Conservation (phyloP, 202 grass and related monocot genomes). For the Zizania palustris region DNA sequence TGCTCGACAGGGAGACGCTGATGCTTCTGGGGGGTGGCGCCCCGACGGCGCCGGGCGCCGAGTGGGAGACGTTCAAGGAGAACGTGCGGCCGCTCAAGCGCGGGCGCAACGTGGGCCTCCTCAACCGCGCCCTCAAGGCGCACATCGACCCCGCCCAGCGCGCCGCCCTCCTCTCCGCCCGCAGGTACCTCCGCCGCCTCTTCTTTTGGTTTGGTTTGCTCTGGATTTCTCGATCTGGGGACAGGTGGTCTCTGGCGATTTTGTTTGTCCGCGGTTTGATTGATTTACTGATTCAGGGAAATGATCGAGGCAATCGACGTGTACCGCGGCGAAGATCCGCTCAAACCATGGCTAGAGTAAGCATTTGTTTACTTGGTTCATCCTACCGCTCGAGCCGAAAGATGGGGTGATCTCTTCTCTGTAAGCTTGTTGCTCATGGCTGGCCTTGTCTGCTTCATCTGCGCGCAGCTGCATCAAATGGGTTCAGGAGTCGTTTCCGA, state of each 20-base stretch:
- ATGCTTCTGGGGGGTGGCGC: conserved; percentile 37
- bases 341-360: conserved; percentile 92
- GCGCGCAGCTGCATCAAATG: conserved; percentile 84
- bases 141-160: conserved; percentile 56
- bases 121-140: conserved; percentile 77
- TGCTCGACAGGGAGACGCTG: conserved; percentile 50
- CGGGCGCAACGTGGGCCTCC: conserved; percentile 77
- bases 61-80: conserved; percentile 92
- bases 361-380: conserved; percentile 18
- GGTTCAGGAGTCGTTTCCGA: conserved; percentile 95
- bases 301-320: conserved; percentile 86
- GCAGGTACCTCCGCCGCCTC: conserved; percentile 41
- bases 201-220: background rate
- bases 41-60: conserved; percentile 42
- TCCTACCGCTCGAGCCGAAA: background rate
- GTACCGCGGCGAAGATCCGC: conserved; percentile 80
- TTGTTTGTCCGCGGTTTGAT: conserved; percentile 13
- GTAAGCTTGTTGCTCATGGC: conserved; percentile 14
- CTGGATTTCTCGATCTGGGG: conserved; percentile 10
- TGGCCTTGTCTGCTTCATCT: conserved; percentile 4
- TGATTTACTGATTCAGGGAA: conserved; percentile 50
- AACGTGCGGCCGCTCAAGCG: conserved; percentile 97
- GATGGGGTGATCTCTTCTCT: background rate
- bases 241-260: background rate
- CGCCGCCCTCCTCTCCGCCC: conserved; percentile 59